Conservation (phyloP, 768 basidiomycete genomes). For the Sutorius australiensis region DNA sequence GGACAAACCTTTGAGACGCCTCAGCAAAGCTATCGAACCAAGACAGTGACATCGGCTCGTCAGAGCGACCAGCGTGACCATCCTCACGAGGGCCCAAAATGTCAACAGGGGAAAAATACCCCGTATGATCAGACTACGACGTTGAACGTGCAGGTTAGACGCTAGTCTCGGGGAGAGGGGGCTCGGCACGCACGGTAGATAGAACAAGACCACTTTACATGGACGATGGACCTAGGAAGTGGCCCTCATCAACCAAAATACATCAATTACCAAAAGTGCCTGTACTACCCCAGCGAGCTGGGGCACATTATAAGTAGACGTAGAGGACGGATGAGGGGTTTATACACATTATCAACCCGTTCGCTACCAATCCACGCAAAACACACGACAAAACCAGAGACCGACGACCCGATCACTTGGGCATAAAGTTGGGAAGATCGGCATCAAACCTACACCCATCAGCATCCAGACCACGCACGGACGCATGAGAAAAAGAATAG, state of each 20-base stretch:
- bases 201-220: no score
- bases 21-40: no score
- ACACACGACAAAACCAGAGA: neutral
- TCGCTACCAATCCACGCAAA: neutral
- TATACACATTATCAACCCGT: neutral
- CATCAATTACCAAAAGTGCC: neutral
- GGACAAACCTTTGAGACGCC: neutral
- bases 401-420: neutral
- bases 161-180: no score
- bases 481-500: neutral
- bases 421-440: conserved; percentile 15
- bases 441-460: conserved; percentile 20
- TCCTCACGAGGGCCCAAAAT: no score
- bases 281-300: neutral
- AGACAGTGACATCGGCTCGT: no score
- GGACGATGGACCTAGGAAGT: no score
- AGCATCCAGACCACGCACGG: no score
- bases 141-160: no score
- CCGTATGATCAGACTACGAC: no score
- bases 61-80: no score
- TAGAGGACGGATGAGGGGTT: neutral
- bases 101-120: no score
- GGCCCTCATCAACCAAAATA: neutral
- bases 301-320: neutral
- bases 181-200: no score